phyloP scores from a whole-genome alignment of 129 eudicot species.

The Rutidosis leptorrhynchoides region DNA sequence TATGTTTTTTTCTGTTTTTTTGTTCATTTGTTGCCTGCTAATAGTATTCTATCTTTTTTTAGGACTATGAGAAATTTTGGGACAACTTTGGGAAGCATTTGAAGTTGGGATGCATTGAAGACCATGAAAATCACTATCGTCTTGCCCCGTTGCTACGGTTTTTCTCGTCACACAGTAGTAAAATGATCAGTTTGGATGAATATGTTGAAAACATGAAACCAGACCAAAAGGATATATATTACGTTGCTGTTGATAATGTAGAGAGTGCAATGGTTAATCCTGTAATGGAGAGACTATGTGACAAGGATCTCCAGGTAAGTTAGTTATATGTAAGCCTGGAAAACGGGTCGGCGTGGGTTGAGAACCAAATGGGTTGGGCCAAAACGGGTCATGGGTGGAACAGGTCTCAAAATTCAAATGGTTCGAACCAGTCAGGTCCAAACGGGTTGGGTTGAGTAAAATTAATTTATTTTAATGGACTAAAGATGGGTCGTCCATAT shows the following conservation, averaged over 20 bases:
- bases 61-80: slow-evolving; percentile 94
- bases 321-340: no score
- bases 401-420: no score
- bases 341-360: no score
- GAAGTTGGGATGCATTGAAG: slow-evolving; percentile 89
- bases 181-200: slow-evolving; percentile 91
- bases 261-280: slow-evolving; percentile 87
- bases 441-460: no score
- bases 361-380: no score
- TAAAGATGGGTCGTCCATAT: no score
- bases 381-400: no score
- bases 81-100: slow-evolving; percentile 92
- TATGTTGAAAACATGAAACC: slow-evolving; percentile 91
- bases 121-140: slow-evolving; percentile 90
- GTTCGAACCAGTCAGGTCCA: no score
- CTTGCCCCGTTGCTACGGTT: slow-evolving; percentile 84
- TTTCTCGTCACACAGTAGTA: slow-evolving; percentile 82
- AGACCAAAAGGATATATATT: slow-evolving; percentile 86
- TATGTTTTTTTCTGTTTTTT: no score
- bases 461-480: no score
- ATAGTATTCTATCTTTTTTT: slow-evolving; percentile 8
- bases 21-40: neutral
- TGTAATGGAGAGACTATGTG: slow-evolving; percentile 78
- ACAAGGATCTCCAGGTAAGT: slow-evolving; percentile 85
- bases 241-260: slow-evolving; percentile 86